These are phyloP conservation scores for Sesbania bispinosa DNA, from an alignment of 306 rosid genomes.

Conservation along the genomic window DNA sequence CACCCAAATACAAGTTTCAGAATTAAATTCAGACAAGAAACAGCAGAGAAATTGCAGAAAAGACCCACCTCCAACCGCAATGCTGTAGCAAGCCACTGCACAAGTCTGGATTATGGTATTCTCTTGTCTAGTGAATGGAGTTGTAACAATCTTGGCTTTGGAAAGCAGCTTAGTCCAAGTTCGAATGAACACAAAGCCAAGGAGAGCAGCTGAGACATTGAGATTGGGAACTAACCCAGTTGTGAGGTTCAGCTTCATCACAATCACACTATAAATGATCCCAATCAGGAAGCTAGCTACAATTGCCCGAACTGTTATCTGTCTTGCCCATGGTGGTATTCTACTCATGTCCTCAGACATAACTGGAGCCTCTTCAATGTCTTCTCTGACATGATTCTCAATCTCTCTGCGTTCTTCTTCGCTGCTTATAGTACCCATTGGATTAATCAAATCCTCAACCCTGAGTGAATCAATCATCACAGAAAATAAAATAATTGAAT, in stretches of 20 bases:
- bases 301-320: constrained; percentile 70
- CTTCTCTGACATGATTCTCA: constrained; percentile 34
- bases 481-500: not conserved
- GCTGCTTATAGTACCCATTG: constrained; percentile 34
- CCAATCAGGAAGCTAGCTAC: constrained; percentile 65
- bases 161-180: constrained; percentile 69
- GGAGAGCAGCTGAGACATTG: constrained; percentile 91
- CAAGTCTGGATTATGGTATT: constrained; percentile 88
- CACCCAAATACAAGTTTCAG: not conserved
- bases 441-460: constrained; percentile 3
- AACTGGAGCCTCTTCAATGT: constrained; percentile 34
- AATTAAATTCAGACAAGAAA: too few relatives aligned
- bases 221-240: constrained; percentile 90
- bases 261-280: constrained; percentile 64
- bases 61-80: constrained; percentile 67
- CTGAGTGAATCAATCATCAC: constrained; percentile 9
- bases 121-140: constrained; percentile 84
- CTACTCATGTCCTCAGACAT: constrained; percentile 46
- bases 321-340: constrained; percentile 60
- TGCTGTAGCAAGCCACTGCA: constrained; percentile 90
- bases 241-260: constrained; percentile 80
- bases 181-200: constrained; percentile 70
- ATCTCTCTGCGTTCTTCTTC: constrained; percentile 50
- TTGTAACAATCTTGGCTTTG: constrained; percentile 66
- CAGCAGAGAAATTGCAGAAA: not conserved